phyloP scores from a whole-genome alignment of 805 yeast genomes.

The Diddensiella caesifluorescens region DNA sequence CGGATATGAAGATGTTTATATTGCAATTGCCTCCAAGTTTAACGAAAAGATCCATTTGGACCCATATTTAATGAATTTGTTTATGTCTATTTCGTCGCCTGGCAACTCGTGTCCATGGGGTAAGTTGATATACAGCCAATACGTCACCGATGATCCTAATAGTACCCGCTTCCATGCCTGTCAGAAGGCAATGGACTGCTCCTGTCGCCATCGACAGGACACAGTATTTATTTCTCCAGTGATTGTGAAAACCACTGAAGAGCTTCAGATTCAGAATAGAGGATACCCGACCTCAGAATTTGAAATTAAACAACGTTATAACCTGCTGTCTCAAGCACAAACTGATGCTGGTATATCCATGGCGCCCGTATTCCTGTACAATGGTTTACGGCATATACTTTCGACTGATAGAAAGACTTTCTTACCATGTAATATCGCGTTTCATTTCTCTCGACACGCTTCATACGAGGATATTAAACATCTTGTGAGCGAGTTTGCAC shows the following conservation, averaged over 20 bases:
- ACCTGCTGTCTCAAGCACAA: neutral
- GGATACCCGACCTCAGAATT: neutral
- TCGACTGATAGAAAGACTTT: conserved; percentile 12
- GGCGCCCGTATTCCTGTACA: conserved; percentile 6
- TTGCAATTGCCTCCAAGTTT: conserved; percentile 31
- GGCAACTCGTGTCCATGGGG: neutral
- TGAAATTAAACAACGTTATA: neutral
- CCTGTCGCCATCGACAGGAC: conserved; percentile 14
- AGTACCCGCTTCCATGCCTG: conserved; percentile 25
- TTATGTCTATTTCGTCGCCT: conserved; percentile 21
- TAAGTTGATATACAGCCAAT: conserved; percentile 12
- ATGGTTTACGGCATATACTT: conserved; percentile 18
- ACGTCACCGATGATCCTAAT: conserved; percentile 16
- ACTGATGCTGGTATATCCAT: neutral
- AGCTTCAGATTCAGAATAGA: conserved; percentile 5
- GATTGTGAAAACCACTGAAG: conserved; percentile 5
- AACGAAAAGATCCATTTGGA: conserved; percentile 32
- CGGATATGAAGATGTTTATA: conserved; percentile 55
- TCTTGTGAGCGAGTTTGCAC: conserved; percentile 21
- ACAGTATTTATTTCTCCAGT: conserved; percentile 17
- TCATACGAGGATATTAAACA: conserved; percentile 26
- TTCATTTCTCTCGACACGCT: conserved; percentile 31
- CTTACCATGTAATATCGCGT: conserved; percentile 24
- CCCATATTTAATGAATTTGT: conserved; percentile 24
- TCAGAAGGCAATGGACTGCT: conserved; percentile 17